Evolutionary conservation across 106 monocot genomes (phyloP).

Genomic region (Agapanthus africanus): DNA sequence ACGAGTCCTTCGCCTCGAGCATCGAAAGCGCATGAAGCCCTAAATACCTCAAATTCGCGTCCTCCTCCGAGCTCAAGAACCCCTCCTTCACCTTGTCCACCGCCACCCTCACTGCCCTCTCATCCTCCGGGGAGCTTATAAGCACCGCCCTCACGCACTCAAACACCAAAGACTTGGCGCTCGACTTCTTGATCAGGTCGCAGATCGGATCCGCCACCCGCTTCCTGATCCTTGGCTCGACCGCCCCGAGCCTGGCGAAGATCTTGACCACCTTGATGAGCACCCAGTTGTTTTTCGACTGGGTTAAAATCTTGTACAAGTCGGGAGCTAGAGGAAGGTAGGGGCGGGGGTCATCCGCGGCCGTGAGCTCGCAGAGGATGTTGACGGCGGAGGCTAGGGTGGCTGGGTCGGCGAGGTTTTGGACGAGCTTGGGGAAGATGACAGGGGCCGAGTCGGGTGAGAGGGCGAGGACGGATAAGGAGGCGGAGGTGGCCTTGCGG

Average conservation of each 20-base stretch:
- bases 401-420: constrained; percentile 35
- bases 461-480: constrained; percentile 18
- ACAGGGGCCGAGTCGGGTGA: constrained; percentile 33
- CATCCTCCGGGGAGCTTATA: constrained; percentile 33
- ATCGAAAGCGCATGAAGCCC: constrained; percentile 55
- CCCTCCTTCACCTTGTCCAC: constrained; percentile 62
- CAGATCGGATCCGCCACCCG: constrained; percentile 65
- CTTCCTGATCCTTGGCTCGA: constrained; percentile 55
- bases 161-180: constrained; percentile 64
- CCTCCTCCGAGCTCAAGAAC: constrained; percentile 52
- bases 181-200: constrained; percentile 44
- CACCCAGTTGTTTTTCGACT: constrained; percentile 66
- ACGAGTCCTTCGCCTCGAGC: constrained; percentile 42
- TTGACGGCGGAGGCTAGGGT: constrained; percentile 37
- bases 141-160: constrained; percentile 73
- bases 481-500: constrained; percentile 20
- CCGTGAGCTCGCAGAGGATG: constrained; percentile 62
- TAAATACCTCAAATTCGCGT: constrained; percentile 73
- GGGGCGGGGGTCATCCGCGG: constrained; percentile 34
- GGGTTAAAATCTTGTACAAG: constrained; percentile 45
- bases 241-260: constrained; percentile 43
- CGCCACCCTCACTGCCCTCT: constrained; percentile 42
- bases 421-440: constrained; percentile 53
- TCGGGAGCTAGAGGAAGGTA: constrained; percentile 87
- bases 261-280: constrained; percentile 90